phyloP scores from a whole-genome alignment of 306 rosid genomes.

The Quercus parvula region DNA sequence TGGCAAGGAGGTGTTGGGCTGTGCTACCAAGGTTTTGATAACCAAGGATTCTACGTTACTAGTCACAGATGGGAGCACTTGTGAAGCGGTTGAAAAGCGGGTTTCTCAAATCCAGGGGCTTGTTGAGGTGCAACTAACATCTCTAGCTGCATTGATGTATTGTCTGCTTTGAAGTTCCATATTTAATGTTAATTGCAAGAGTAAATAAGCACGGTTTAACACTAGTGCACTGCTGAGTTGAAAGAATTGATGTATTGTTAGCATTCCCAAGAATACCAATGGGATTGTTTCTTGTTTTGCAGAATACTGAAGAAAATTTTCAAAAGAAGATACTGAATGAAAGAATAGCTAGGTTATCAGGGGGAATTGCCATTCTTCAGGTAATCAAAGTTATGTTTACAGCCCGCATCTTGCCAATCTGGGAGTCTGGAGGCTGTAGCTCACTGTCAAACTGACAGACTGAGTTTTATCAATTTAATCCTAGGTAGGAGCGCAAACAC shows the following conservation, averaged over 20 bases:
- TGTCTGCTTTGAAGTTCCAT: conserved; percentile 5
- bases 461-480: conserved; percentile 18
- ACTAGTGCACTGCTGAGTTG: not conserved
- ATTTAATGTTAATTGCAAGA: not conserved
- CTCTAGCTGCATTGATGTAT: conserved; percentile 3
- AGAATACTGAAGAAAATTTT: conserved; percentile 79
- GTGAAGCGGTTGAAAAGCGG: conserved; percentile 60
- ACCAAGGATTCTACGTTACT: conserved; percentile 77
- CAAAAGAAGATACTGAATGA: conserved; percentile 79
- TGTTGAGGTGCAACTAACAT: conserved; percentile 56
- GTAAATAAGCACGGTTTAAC: not conserved
- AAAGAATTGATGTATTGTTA: not conserved
- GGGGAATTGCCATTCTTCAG: conserved; percentile 88
- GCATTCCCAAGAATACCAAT: not conserved
- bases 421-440: conserved; percentile 7
- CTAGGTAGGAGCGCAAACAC: conserved; percentile 96
- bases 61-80: conserved; percentile 77
- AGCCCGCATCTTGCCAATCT: conserved; percentile 6
- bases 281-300: conserved; percentile 27
- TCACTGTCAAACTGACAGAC: conserved; percentile 18
- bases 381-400: conserved; percentile 30
- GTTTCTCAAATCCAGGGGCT: conserved; percentile 62
- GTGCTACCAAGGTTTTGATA: conserved; percentile 69
- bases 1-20: conserved; percentile 56
- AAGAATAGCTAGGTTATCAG: conserved; percentile 85